These are phyloP conservation scores for Lasiosphaeria hispida DNA, from an alignment of 495 filamentous ascomycete species.

Conservation along the genomic window DNA sequence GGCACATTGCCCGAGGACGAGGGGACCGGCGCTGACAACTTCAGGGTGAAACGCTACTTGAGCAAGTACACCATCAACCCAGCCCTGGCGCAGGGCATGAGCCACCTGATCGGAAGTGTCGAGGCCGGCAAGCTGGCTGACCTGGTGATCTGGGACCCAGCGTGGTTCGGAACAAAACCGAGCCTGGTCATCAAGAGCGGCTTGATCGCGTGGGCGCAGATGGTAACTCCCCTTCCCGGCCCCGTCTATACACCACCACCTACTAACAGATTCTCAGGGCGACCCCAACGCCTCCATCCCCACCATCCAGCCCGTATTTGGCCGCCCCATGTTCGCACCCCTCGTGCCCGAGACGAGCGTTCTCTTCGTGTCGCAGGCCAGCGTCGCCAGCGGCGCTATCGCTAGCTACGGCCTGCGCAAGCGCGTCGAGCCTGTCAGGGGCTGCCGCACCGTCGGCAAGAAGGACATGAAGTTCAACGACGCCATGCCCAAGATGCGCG, in stretches of 20 bases:
- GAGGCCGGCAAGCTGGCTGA: constrained; percentile 92
- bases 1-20: constrained; percentile 75
- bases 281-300: constrained; percentile 94
- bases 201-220: constrained; percentile 79
- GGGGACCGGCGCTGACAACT: constrained; percentile 83
- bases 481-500: constrained; percentile 82
- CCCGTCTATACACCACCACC: not conserved
- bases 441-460: constrained; percentile 80
- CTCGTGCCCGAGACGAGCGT: constrained; percentile 70
- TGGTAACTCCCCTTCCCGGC: constrained; percentile 54
- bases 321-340: constrained; percentile 83
- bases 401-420: constrained; percentile 72
- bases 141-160: constrained; percentile 83
- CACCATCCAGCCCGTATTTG: constrained; percentile 81
- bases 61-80: constrained; percentile 99
- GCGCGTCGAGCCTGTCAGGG: constrained; percentile 75
- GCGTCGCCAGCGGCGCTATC: constrained; percentile 63
- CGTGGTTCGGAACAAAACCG: constrained; percentile 88
- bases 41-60: constrained; percentile 88
- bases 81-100: constrained; percentile 90
- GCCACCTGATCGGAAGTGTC: constrained; percentile 81
- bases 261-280: constrained; percentile 51
- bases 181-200: constrained; percentile 82
- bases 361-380: constrained; percentile 78
- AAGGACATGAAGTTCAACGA: constrained; percentile 94